Conservation (phyloP, 164 flowering plant species). For the Euptelea pleiosperma region DNA sequence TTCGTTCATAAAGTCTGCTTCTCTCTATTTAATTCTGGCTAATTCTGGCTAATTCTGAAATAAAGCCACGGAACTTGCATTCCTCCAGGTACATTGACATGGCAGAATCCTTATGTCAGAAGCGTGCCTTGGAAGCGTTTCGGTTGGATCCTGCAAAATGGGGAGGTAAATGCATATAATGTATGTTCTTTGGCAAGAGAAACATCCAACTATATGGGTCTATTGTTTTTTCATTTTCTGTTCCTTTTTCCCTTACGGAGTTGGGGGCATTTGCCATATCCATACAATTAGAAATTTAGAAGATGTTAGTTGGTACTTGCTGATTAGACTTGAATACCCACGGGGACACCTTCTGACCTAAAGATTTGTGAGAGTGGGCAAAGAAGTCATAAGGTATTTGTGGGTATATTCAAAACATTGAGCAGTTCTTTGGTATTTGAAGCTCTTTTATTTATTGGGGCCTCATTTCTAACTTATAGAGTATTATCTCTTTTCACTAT, state of each 20-base stretch:
- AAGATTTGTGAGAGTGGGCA: no score
- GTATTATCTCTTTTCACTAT: neutral
- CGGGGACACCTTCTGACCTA: no score
- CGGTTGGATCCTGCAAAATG: slow-evolving; percentile 93
- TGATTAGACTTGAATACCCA: no score
- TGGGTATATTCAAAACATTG: no score
- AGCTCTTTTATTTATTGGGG: no score
- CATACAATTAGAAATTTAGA: no score
- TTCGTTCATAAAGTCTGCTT: neutral
- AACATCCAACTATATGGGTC: neutral
- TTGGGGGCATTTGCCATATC: no score
- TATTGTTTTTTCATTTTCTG: neutral
- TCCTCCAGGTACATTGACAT: slow-evolving; percentile 87
- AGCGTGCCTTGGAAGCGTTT: slow-evolving; percentile 97
- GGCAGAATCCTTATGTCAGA: slow-evolving; percentile 97
- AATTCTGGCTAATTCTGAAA: neutral
- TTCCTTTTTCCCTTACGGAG: neutral
- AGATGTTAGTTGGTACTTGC: no score
- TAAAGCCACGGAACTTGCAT: slow-evolving; percentile 6
- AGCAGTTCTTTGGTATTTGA: no score
- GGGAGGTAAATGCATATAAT: slow-evolving; percentile 66
- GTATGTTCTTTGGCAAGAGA: neutral
- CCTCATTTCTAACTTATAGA: neutral
- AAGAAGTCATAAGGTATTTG: no score
- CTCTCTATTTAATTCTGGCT: neutral